A percentile compares a stretch with the other conserved stretches of the same genome.
phyloP scores from a whole-genome alignment of 73 alveolate species.

The Paramecium sonneborni region DNA sequence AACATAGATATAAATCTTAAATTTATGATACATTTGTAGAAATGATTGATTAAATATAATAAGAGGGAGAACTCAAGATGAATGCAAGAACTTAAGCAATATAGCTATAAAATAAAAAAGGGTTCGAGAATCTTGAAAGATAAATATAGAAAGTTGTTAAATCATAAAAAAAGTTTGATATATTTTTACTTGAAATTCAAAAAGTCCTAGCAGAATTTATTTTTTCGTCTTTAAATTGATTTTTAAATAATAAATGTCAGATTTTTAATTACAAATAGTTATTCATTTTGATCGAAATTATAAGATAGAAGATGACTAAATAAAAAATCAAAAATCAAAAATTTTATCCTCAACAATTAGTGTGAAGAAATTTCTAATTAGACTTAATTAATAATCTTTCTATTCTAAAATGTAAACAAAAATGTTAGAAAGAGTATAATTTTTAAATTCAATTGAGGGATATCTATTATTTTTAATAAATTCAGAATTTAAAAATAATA shows the following conservation, averaged over 20 bases:
- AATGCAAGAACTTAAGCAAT: not conserved
- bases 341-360: too few relatives aligned
- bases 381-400: too few relatives aligned
- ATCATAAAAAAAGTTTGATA: not conserved
- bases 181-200: not conserved
- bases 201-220: not conserved
- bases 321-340: too few relatives aligned
- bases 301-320: too few relatives aligned
- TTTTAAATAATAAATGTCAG: not conserved
- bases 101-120: not conserved
- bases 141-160: not conserved
- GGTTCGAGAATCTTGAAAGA: slow-evolving; percentile 20
- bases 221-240: not conserved
- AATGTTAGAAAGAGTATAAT: too few relatives aligned
- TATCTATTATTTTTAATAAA: too few relatives aligned
- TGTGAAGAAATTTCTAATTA: too few relatives aligned
- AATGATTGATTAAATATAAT: not conserved
- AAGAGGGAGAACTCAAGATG: not conserved
- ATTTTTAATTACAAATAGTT: too few relatives aligned
- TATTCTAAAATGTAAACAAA: too few relatives aligned
- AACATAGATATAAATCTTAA: slow-evolving; percentile 9
- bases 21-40: not conserved
- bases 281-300: too few relatives aligned
- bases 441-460: too few relatives aligned
- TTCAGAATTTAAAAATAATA: too few relatives aligned